Percentiles rank a stretch among this genome's conserved stretches.
Evolutionary conservation across 768 basidiomycete genomes (phyloP).

Genomic region (Pisolithus tinctorius): DNA sequence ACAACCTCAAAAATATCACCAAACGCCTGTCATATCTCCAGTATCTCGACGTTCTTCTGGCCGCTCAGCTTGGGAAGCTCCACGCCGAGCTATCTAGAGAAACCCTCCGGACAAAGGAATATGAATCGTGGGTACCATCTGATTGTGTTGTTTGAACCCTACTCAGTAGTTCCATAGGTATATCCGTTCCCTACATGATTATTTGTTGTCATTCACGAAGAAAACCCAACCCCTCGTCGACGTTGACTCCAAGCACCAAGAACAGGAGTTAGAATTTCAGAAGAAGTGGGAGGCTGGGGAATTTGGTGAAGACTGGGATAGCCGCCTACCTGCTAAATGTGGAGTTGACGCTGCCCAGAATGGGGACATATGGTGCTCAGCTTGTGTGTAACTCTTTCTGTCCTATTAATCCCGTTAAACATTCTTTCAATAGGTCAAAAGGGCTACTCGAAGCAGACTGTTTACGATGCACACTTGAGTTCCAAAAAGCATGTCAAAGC

Average conservation of each 20-base stretch:
- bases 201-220: slow-evolving; percentile 81
- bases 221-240: slow-evolving; percentile 82
- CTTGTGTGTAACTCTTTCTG: slow-evolving; percentile 54
- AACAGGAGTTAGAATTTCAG: slow-evolving; percentile 65
- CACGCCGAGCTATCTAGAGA: slow-evolving; percentile 68
- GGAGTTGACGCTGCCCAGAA: slow-evolving; percentile 36
- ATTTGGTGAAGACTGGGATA: slow-evolving; percentile 68
- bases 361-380: slow-evolving; percentile 87
- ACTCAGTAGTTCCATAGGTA: slow-evolving; percentile 47
- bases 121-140: slow-evolving; percentile 56
- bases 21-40: slow-evolving; percentile 87
- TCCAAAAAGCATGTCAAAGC: slow-evolving; percentile 97
- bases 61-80: slow-evolving; percentile 50
- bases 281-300: slow-evolving; percentile 74
- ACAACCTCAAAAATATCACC: slow-evolving; percentile 80
- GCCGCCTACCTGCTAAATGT: slow-evolving; percentile 32
- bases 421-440: slow-evolving; percentile 67
- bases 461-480: slow-evolving; percentile 91
- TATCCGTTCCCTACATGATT: slow-evolving; percentile 72
- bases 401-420: slow-evolving; percentile 2
- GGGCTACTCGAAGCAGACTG: slow-evolving; percentile 92
- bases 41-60: slow-evolving; percentile 83
- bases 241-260: slow-evolving; percentile 57
- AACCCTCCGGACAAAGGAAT: slow-evolving; percentile 64
- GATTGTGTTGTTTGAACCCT: slow-evolving; percentile 3